phyloP scores from a whole-genome alignment of 2,329 filamentous ascomycete genomes.

The Epichloe brachyelytri region DNA sequence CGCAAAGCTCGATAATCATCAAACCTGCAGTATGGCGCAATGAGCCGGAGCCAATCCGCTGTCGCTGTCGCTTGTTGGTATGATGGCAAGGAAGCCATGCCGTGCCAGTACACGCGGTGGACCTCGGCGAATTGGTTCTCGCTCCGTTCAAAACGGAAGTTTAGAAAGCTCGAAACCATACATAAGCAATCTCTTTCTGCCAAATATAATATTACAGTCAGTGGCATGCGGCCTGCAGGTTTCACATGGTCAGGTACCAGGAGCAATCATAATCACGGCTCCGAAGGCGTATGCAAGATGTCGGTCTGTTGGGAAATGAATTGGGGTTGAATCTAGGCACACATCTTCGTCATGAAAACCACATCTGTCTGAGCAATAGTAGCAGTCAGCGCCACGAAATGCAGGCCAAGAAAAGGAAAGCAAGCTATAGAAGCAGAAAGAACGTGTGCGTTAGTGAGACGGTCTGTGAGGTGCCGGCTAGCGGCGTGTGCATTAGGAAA shows the following conservation, averaged over 20 bases:
- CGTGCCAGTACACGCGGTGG: neutral
- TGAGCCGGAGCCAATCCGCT: constrained; percentile 36
- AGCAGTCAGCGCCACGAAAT: neutral
- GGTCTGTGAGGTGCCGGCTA: neutral
- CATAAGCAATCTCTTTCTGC: no score
- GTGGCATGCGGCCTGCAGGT: neutral
- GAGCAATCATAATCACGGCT: neutral
- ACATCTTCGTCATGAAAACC: neutral
- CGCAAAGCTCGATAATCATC: constrained; percentile 33
- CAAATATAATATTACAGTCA: no score
- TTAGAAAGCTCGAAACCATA: neutral
- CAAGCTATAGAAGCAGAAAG: neutral
- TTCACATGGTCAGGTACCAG: neutral
- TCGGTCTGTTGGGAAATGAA: neutral
- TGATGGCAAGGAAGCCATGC: constrained; percentile 29
- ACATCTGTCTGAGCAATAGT: neutral
- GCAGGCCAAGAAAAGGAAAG: neutral
- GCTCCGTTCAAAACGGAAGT: neutral
- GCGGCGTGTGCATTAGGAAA: neutral
- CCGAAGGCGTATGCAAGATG: neutral
- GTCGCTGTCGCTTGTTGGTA: constrained; percentile 36
- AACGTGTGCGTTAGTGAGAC: neutral
- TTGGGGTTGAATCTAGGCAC: neutral
- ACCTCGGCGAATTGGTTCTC: neutral
- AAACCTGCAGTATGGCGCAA: constrained; percentile 29